A percentile compares a stretch with the other conserved stretches of the same genome.
Evolutionary conservation across 2,329 filamentous ascomycete species (phyloP).

Genomic region (Leptoxyphium fumago): DNA sequence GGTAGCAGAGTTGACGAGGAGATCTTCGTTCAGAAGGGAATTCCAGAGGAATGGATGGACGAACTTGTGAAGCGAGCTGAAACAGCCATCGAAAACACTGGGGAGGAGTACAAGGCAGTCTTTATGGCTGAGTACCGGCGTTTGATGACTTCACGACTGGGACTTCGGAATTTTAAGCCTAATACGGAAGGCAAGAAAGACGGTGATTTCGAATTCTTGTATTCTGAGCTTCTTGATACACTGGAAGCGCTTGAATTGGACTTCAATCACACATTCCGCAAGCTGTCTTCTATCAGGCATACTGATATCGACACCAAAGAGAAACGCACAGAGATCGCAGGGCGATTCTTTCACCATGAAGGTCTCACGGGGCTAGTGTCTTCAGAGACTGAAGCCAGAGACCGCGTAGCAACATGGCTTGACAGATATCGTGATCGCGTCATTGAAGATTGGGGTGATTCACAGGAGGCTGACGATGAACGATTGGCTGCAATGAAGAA

Average conservation of each 20-base stretch:
- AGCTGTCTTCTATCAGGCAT: slow-evolving; percentile 50
- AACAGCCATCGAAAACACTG: slow-evolving; percentile 61
- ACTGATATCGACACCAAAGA: slow-evolving; percentile 50
- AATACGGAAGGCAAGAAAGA: slow-evolving; percentile 21
- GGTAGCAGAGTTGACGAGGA: slow-evolving; percentile 57
- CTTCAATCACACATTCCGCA: slow-evolving; percentile 87
- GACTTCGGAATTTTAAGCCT: slow-evolving; percentile 49
- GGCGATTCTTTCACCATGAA: slow-evolving; percentile 67
- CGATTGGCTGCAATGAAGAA: slow-evolving; percentile 61
- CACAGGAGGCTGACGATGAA: slow-evolving; percentile 40
- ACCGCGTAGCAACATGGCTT: slow-evolving; percentile 64
- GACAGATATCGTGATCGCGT: slow-evolving; percentile 60
- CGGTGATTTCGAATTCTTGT: slow-evolving; percentile 64
- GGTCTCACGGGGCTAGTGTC: slow-evolving; percentile 44
- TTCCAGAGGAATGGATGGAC: slow-evolving; percentile 52
- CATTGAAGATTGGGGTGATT: slow-evolving; percentile 59
- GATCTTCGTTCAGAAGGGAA: slow-evolving; percentile 57
- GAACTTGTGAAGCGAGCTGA: slow-evolving; percentile 69
- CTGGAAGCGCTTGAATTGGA: slow-evolving; percentile 74
- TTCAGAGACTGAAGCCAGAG: slow-evolving; percentile 49
- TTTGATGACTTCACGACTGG: slow-evolving; percentile 67
- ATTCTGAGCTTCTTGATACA: slow-evolving; percentile 67
- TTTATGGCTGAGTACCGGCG: slow-evolving; percentile 84
- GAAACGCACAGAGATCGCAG: slow-evolving; percentile 47
- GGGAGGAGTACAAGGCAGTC: slow-evolving; percentile 76